Evolutionary conservation across 306 rosid genomes (phyloP), one percentile per base, ranked within the genome.

Genomic region (Macrotyloma uniflorum): DNA sequence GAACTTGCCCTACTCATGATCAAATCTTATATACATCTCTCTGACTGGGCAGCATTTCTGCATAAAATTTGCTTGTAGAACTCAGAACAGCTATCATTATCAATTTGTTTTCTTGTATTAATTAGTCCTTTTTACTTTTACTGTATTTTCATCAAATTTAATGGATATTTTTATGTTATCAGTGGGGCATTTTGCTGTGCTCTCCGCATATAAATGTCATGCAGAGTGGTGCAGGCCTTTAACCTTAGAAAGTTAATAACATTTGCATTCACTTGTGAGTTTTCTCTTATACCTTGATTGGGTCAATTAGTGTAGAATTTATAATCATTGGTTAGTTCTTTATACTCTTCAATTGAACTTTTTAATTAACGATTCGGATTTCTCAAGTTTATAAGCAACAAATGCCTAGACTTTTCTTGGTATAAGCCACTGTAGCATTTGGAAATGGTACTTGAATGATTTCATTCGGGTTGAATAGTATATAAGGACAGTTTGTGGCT

Each of bases 221-320:
- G 87, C 84, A 83, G 87, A 81, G 87, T 87, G 87, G 85, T 87
- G 87, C 89, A 84, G 84, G 88, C 87, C 89, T 87, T 81, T 76
- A 82, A 85, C 70, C 65, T 53, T 82, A 70, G 76, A 77, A 74
- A 53, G 72, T 79, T 76, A 78, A 78, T 84, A 76, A 70, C 64
- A 79, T 61, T 75, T 30, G 68, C 64, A 26, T 82, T 61, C 6
- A 12, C 45, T 47, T 49, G 9, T 6, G 55, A 61, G 62, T 78
- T 81, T 58, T 61, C 33, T 67, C 54, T 46, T 18, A 14, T 75
- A 26, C 42, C 43, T 36, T 5, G 20, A 5, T 40, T 69, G 13
- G 18, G 2, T 57, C 55, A 8, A 63, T 30, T 62, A 5, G 40
- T 26, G 28, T 26, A 26, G 28, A 1, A 26, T 26, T 26, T 26